Percentiles rank a stretch among this genome's conserved stretches.
These are phyloP conservation scores for Emericellopsis terricola DNA, from an alignment of 495 filamentous ascomycete species.

Conservation along the genomic window DNA sequence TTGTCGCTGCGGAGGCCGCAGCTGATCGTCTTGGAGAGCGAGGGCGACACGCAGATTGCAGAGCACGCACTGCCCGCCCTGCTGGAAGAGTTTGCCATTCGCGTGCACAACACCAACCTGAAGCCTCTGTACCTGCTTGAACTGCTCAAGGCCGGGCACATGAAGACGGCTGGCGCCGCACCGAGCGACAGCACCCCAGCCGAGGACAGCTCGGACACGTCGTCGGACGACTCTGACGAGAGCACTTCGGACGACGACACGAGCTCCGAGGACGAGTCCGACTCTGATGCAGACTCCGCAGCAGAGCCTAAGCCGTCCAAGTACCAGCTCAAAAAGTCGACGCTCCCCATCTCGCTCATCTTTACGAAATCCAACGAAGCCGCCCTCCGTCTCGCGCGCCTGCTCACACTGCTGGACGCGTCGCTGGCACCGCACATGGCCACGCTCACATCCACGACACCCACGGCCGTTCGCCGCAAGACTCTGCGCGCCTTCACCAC, in stretches of 20 bases:
- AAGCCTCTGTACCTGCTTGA: slow-evolving; percentile 73
- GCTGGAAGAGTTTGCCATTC: slow-evolving; percentile 54
- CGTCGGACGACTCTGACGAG: slow-evolving; percentile 13
- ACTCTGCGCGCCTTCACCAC: slow-evolving; percentile 43
- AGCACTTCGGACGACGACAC: slow-evolving; percentile 15
- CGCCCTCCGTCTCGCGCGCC: slow-evolving; percentile 58
- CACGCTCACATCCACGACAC: slow-evolving; percentile 59
- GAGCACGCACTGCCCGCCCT: slow-evolving; percentile 45
- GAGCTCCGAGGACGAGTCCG: slow-evolving; percentile 5
- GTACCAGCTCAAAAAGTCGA: neutral
- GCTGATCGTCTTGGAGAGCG: slow-evolving; percentile 52
- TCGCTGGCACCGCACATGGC: slow-evolving; percentile 35
- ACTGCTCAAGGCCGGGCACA: slow-evolving; percentile 21
- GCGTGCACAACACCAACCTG: slow-evolving; percentile 52
- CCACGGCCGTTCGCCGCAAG: slow-evolving; percentile 37
- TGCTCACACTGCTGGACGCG: slow-evolving; percentile 53
- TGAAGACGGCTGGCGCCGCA: slow-evolving; percentile 8
- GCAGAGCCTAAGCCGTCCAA: neutral
- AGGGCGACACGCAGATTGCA: slow-evolving; percentile 9
- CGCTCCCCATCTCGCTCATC: slow-evolving; percentile 38
- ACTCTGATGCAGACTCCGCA: slow-evolving; percentile 4
- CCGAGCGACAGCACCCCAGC: slow-evolving; percentile 8
- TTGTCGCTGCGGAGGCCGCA: slow-evolving; percentile 57
- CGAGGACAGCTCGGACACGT: slow-evolving; percentile 8
- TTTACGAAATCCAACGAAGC: slow-evolving; percentile 82